A percentile compares a stretch with the other conserved stretches of the same genome.
Conservation (phyloP, 768 basidiomycete genomes). For the Polyporus arcularius region DNA sequence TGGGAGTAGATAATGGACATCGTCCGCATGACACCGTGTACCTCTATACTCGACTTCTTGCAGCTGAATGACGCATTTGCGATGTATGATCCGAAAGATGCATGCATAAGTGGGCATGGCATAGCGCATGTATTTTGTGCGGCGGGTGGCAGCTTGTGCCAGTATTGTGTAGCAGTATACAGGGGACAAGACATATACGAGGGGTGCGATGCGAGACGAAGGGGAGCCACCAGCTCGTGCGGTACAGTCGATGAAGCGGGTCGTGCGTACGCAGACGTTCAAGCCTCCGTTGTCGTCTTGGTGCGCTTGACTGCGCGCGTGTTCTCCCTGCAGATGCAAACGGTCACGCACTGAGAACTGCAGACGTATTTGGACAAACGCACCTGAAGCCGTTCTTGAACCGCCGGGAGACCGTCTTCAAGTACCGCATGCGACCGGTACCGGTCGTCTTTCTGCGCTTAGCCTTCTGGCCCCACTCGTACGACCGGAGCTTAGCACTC, state of each 20-base stretch:
- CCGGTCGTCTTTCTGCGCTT: constrained; percentile 99
- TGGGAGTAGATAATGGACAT: constrained; percentile 7
- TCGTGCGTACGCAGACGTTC: constrained; percentile 19
- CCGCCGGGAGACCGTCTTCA: constrained; percentile 89
- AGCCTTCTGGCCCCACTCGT: constrained; percentile 98
- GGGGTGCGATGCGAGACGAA: constrained; percentile 20
- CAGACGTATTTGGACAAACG: constrained; percentile 19
- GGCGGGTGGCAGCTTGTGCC: constrained; percentile 21
- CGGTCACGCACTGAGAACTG: neutral
- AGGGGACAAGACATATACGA: constrained; percentile 27
- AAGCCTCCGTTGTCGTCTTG: constrained; percentile 57
- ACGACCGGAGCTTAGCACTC: constrained; percentile 91
- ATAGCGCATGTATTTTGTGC: constrained; percentile 35
- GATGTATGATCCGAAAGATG: constrained; percentile 1
- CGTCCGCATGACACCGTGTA: neutral
- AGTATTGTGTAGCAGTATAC: constrained; percentile 21
- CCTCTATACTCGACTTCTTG: neutral
- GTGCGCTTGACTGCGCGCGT: constrained; percentile 85
- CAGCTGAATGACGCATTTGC: neutral
- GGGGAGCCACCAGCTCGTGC: constrained; percentile 18
- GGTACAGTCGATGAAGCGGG: constrained; percentile 11
- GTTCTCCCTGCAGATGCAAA: constrained; percentile 65
- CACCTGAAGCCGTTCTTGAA: constrained; percentile 99
- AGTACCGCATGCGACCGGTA: constrained; percentile 92
- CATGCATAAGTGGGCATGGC: constrained; percentile 25